Base-by-base conservation (phyloP, 495 filamentous ascomycete genomes). In the Penicillium salamii region DNA sequence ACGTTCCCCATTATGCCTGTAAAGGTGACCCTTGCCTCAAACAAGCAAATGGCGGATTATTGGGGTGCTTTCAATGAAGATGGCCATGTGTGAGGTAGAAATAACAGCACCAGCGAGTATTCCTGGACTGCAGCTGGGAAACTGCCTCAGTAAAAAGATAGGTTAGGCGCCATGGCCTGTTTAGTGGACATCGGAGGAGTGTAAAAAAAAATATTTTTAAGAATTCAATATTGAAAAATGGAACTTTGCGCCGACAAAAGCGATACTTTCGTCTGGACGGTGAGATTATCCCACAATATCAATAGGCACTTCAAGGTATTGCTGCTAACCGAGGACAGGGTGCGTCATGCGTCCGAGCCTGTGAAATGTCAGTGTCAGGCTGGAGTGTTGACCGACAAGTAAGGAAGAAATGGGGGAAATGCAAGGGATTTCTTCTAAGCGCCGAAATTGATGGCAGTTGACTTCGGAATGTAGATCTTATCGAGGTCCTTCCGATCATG, bases 1-100 rank as follows among this genome's bases (percentile, higher is more conserved):
- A 42, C 53, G n/a, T 66, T 56, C 29, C 68, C 66, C 68, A 71
- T 71, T 29, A 46, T 58, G 52, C 18, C 15, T 31, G 42, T 42
- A 23, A 35, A 33, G 54, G 55, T 26, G 18, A 45, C 33, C 13
- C 5, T 42, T 14, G 34, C 39, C 23, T 46, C 42, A 5, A 21
- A 3, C 13, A 20, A 50, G 17, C 18, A 21, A 7, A 41, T 13
- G 12, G 47, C 49, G 52, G 32, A 31, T 14, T 20, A 19, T 33
- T 15, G 38, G 23, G 18, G 19, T 0, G 1, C 4, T 20, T 9
- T 15, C 9, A 20, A 5, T 5, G 2, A 8, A 40, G 18, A 3
- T 24, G 21, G 14, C 26, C 36, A 48, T 40, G 20, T 40, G 15
- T 48, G 18, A 35, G 15, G 14, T 6, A 31, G 0, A 0, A 5